These are phyloP conservation scores for Candida anutae DNA, from an alignment of 1,139 yeast species.

Conservation along the genomic window DNA sequence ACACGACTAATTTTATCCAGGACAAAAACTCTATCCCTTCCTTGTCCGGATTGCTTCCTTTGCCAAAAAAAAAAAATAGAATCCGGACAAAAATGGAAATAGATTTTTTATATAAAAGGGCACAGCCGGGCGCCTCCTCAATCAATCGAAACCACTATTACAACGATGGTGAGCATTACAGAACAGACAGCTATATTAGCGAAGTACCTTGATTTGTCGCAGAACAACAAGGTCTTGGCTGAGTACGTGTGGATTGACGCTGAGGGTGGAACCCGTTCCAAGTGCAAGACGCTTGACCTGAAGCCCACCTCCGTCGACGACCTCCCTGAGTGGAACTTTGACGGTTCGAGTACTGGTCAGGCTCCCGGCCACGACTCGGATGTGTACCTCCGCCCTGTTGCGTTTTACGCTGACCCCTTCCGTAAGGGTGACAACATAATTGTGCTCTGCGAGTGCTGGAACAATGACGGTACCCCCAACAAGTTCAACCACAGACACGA, in stretches of 20 bases:
- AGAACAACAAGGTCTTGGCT: conserved; percentile 81
- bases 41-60: no score
- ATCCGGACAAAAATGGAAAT: no score
- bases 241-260: conserved; percentile 99
- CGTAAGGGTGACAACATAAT: conserved; percentile 96
- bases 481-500: conserved; percentile 97
- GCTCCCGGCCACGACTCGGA: conserved; percentile 99
- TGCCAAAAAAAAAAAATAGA: no score
- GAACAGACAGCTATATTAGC: conserved; percentile 72
- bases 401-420: conserved; percentile 93
- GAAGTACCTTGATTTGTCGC: conserved; percentile 79
- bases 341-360: conserved; percentile 97
- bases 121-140: background rate
- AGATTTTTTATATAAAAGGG: no score
- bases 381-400: conserved; percentile 87
- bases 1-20: no score
- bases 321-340: conserved; percentile 98
- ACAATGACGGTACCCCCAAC: conserved; percentile 98
- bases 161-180: conserved; percentile 36
- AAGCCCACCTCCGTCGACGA: conserved; percentile 70
- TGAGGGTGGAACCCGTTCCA: conserved; percentile 85
- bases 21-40: no score
- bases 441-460: conserved; percentile 95
- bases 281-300: conserved; percentile 77
- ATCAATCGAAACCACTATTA: conserved; percentile 1